A percentile compares a stretch with the other conserved stretches of the same genome.
phyloP scores from a whole-genome alignment of 164 flowering plant genomes.

The Kalanchoe fedtschenkoi region DNA sequence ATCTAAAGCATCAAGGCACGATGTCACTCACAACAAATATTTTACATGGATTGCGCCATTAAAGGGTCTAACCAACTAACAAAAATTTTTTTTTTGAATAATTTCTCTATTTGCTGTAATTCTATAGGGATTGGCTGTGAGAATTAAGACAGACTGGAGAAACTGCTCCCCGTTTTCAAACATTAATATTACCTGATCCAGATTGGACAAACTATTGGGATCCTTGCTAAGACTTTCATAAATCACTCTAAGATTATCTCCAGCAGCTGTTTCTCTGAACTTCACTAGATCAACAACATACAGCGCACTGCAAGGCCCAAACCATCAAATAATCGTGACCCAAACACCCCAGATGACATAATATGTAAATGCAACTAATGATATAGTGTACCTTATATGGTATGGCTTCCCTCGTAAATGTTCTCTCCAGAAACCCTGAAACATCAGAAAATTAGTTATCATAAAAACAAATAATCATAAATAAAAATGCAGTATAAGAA shows the following conservation, averaged over 20 bases:
- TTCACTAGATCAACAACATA: slow-evolving; percentile 91
- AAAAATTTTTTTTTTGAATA: not conserved
- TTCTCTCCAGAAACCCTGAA: slow-evolving; percentile 96
- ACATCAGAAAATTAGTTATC: slow-evolving; percentile 3
- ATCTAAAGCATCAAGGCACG: not conserved
- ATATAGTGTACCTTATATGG: slow-evolving; percentile 65
- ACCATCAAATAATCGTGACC: slow-evolving; percentile 6
- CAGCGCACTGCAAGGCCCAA: slow-evolving; percentile 64
- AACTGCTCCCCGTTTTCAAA: not conserved
- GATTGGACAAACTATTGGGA: slow-evolving; percentile 91
- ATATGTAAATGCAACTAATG: not conserved
- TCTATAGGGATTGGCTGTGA: not conserved
- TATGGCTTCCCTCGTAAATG: slow-evolving; percentile 90
- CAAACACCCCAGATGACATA: not conserved
- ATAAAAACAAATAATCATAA: not conserved
- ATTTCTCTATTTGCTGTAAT: not conserved
- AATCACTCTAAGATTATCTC: slow-evolving; percentile 87
- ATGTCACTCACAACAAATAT: not conserved
- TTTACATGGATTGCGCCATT: not conserved
- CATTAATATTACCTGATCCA: slow-evolving; percentile 60
- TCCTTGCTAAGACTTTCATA: slow-evolving; percentile 98
- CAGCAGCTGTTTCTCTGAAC: slow-evolving; percentile 98
- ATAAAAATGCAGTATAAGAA: not conserved
- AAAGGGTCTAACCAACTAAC: not conserved
- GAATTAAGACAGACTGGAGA: not conserved